Base-by-base conservation (phyloP, 257 asterid genomes). In the Eucommia ulmoides region DNA sequence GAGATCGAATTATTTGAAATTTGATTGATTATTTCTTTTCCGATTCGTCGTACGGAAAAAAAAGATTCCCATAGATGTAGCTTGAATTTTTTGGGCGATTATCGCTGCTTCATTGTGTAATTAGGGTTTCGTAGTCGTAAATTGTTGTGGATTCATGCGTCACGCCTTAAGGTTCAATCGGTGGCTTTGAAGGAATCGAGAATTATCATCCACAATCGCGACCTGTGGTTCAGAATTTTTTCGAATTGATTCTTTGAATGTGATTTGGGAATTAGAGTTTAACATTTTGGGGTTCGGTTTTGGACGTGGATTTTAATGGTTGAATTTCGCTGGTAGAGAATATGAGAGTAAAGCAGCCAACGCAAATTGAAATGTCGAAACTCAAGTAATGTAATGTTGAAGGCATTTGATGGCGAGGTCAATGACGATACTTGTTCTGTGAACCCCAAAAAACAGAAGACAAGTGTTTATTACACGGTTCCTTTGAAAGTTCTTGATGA, bases 311-410 rank as follows among this genome's bases (percentile, higher is more conserved):
- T 6, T 42, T 42, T 21, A 42, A 15, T 42, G 19, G 20, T 42
- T 7, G 48, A 16, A n/a, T 6, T 15, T 42, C 6, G 60, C 56
- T 54, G 64, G 56, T 19, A 23, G 20, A 22, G 33, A 51, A 52
- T 23, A 74, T 79, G 88, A 68, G 65, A 56, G 61, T 57, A 65
- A 62, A 64, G 33, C 57, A 26, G 53, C 60, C 60, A 44, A 41
- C 23, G 53, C 51, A 58, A 63, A n/a, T n/a, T n/a, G n/a, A n/a
- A 65, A 87, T 78, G 94, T 87, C 94, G 58, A 81, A 79, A 57
- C 65, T 81, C 17, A 87, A 87, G 63, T 82, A 88, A 19, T 74
- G 85, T 54, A 65, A 74, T 45, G 58, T 55, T 24, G 82, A 67
- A 23, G 76, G 51, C 57, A 60, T 59, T n/a, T 35, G 41, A 57